Percentiles rank a stretch among this genome's conserved stretches.
phyloP scores from a whole-genome alignment of 495 filamentous ascomycete species.

The Penicillium waksmanii region DNA sequence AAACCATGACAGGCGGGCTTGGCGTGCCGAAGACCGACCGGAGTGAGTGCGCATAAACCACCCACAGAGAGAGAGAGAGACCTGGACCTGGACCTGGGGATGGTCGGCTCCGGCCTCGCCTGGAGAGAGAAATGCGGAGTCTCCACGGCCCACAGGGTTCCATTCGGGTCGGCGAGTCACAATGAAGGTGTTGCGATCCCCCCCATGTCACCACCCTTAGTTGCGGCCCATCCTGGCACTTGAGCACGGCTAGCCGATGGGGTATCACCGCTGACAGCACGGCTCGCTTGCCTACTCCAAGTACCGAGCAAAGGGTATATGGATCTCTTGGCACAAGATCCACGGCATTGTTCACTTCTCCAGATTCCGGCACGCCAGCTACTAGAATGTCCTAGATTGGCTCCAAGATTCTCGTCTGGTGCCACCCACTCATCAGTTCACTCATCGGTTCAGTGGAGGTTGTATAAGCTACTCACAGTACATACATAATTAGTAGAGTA shows the following conservation, averaged over 20 bases:
- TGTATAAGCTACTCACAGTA: not conserved
- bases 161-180: constrained; percentile 23
- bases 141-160: constrained; percentile 20
- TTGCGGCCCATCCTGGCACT: constrained; percentile 22
- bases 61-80: not conserved
- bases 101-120: constrained; percentile 12
- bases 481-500: not conserved
- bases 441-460: not conserved
- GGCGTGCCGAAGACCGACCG: constrained; percentile 9
- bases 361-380: not conserved
- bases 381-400: not conserved
- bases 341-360: constrained; percentile 1
- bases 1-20: constrained; percentile 9
- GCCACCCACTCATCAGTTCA: not conserved
- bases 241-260: constrained; percentile 29
- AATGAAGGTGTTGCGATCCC: not conserved
- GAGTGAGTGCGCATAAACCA: constrained; percentile 25
- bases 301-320: constrained; percentile 20
- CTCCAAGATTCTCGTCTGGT: not conserved
- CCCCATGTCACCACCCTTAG: constrained; percentile 3
- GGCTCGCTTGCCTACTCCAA: constrained; percentile 15
- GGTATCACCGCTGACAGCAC: not conserved
- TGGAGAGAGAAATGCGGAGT: constrained; percentile 31
- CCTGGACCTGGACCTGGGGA: no score
- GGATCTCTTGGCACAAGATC: constrained; percentile 15